phyloP scores from a whole-genome alignment of 2,329 filamentous ascomycete genomes.

The Trichoderma pleuroti region DNA sequence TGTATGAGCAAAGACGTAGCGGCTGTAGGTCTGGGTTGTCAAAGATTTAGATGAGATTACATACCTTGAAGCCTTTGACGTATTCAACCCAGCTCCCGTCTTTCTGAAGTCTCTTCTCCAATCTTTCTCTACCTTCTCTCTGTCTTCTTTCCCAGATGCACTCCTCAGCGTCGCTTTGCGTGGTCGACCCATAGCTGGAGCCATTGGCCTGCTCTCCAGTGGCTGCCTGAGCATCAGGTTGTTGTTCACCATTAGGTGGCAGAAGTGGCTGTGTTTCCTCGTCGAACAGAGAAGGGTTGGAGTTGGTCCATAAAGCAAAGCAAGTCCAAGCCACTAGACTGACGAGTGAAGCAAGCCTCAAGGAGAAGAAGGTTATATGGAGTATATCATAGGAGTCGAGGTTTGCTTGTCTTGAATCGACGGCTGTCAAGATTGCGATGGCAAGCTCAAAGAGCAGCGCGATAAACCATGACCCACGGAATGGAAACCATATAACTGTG shows the following conservation, averaged over 20 bases:
- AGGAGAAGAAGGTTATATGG: conserved; percentile 24
- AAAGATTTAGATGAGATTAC: conserved; percentile 18
- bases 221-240: neutral
- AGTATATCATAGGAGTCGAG: conserved; percentile 24
- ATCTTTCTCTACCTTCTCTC: conserved; percentile 54
- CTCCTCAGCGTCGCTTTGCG: conserved; percentile 45
- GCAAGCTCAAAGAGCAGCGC: conserved; percentile 54
- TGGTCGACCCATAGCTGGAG: conserved; percentile 43
- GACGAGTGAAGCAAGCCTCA: conserved; percentile 27
- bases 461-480: conserved; percentile 59
- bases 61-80: conserved; percentile 64
- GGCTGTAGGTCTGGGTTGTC: neutral
- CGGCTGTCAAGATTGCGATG: conserved; percentile 35
- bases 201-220: conserved; percentile 24
- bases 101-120: conserved; percentile 66
- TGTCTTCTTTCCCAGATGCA: conserved; percentile 50
- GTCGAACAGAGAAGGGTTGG: conserved; percentile 37
- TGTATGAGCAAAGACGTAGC: neutral
- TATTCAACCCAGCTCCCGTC: conserved; percentile 77
- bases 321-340: conserved; percentile 29
- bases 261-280: conserved; percentile 59
- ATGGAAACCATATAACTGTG: conserved; percentile 58
- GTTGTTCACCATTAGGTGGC: conserved; percentile 25
- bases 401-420: conserved; percentile 1
- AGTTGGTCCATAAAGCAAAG: conserved; percentile 29